phyloP scores from a whole-genome alignment of 2,329 filamentous ascomycete species.

The Dendrostoma leiphaemia region DNA sequence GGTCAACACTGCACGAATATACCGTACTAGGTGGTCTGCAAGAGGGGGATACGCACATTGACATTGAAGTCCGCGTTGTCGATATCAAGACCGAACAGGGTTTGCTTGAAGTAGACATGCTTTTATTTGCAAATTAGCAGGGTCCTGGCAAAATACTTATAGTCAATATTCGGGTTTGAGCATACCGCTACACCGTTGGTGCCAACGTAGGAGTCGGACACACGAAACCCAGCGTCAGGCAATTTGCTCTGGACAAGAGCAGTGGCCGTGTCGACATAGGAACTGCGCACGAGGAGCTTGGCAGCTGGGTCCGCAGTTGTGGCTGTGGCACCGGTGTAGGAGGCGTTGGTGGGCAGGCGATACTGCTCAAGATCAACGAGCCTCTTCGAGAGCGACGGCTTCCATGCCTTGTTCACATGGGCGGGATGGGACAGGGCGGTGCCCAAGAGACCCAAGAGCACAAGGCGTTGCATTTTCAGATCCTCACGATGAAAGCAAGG shows the following conservation, averaged over 20 bases:
- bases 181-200: slow-evolving; percentile 48
- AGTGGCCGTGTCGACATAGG: slow-evolving; percentile 42
- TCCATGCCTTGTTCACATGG: slow-evolving; percentile 2
- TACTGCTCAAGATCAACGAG: slow-evolving; percentile 32
- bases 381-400: slow-evolving; percentile 17
- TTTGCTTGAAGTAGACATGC: slow-evolving; percentile 61
- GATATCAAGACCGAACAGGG: slow-evolving; percentile 54
- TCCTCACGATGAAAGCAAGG: not conserved
- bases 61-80: slow-evolving; percentile 62
- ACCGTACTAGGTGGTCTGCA: too few relatives aligned
- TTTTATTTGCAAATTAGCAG: not conserved
- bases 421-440: slow-evolving; percentile 10
- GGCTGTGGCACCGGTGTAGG: slow-evolving; percentile 29
- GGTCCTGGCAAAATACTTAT: not conserved
- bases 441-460: slow-evolving; percentile 11
- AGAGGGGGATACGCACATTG: slow-evolving; percentile 42
- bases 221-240: slow-evolving; percentile 44
- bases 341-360: slow-evolving; percentile 28
- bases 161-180: not conserved
- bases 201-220: slow-evolving; percentile 53
- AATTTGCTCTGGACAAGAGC: slow-evolving; percentile 39
- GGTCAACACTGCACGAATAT: slow-evolving; percentile 9
- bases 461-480: slow-evolving; percentile 4
- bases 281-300: slow-evolving; percentile 28
- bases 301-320: slow-evolving; percentile 24